phyloP scores from a whole-genome alignment of 495 filamentous ascomycete genomes.

The Penicillium roqueforti region DNA sequence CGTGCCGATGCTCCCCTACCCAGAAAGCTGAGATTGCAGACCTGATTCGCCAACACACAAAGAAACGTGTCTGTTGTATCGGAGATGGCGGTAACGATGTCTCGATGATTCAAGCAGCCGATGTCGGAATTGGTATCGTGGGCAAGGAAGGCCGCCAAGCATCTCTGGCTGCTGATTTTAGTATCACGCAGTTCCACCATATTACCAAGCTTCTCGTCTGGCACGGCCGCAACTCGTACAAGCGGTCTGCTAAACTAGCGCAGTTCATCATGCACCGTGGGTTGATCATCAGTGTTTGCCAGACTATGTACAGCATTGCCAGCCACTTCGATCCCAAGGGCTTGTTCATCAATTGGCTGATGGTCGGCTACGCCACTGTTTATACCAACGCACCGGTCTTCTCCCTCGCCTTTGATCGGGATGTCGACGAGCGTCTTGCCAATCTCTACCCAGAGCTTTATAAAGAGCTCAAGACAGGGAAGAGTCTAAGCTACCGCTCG shows the following conservation, averaged over 20 bases:
- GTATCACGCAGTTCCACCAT: conserved; percentile 89
- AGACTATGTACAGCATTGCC: conserved; percentile 96
- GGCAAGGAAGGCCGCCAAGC: conserved; percentile 97
- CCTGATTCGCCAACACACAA: conserved; percentile 86
- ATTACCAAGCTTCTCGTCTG: conserved; percentile 96
- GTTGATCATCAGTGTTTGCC: conserved; percentile 88
- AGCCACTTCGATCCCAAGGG: conserved; percentile 87
- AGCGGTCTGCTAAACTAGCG: conserved; percentile 88
- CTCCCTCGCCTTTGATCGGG: conserved; percentile 90
- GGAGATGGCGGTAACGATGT: conserved; percentile 98
- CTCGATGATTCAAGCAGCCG: conserved; percentile 97
- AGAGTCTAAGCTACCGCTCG: conserved; percentile 80
- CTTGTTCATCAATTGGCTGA: conserved; percentile 93
- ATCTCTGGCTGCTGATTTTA: conserved; percentile 91
- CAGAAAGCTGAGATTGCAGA: conserved; percentile 93
- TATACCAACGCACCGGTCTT: conserved; percentile 96
- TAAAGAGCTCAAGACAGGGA: conserved; percentile 84
- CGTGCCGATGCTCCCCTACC: conserved; percentile 94
- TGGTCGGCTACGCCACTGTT: conserved; percentile 94
- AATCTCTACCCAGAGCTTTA: conserved; percentile 97
- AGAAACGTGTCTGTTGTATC: conserved; percentile 92
- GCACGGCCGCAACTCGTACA: conserved; percentile 97
- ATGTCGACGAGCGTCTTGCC: conserved; percentile 88
- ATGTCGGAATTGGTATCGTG: conserved; percentile 96
- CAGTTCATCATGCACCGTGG: conserved; percentile 99